Conservation (phyloP, 768 basidiomycete species). For the Leccinum truebloodii region DNA sequence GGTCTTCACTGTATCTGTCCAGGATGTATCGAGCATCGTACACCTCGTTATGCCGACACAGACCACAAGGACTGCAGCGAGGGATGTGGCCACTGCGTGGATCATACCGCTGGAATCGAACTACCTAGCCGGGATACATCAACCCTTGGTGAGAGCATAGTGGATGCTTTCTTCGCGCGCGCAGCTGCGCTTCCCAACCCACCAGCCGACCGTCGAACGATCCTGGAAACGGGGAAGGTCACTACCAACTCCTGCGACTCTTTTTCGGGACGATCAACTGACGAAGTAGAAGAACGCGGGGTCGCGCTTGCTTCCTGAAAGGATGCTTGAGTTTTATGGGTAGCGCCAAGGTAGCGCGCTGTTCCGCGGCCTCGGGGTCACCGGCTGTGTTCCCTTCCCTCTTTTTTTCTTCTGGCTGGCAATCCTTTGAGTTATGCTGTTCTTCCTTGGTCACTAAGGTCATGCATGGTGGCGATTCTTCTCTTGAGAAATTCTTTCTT, state of each 20-base stretch:
- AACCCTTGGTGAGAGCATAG: conserved; percentile 33
- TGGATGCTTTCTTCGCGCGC: conserved; percentile 66
- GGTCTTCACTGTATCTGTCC: conserved; percentile 70
- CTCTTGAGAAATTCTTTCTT: conserved; percentile 1
- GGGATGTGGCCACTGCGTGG: conserved; percentile 65
- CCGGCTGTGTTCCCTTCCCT: conserved; percentile 41
- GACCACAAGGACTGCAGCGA: conserved; percentile 42
- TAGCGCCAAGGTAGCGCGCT: conserved; percentile 58
- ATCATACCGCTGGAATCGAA: conserved; percentile 46
- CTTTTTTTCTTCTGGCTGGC: background rate
- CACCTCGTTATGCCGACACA: conserved; percentile 43
- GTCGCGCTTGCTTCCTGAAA: conserved; percentile 51
- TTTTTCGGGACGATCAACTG: conserved; percentile 33
- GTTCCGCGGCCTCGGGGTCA: conserved; percentile 56
- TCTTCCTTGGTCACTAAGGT: background rate
- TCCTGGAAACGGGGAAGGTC: conserved; percentile 52
- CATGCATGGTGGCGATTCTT: background rate
- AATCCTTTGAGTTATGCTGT: background rate
- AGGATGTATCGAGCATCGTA: conserved; percentile 73
- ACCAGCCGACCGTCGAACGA: conserved; percentile 43
- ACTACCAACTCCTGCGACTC: conserved; percentile 44
- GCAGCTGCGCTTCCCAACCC: conserved; percentile 71
- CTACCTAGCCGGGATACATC: conserved; percentile 36
- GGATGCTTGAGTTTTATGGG: conserved; percentile 39
- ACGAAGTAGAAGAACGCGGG: conserved; percentile 39